phyloP scores from a whole-genome alignment of 2,329 filamentous ascomycete genomes.

The Exophiala sp. region DNA sequence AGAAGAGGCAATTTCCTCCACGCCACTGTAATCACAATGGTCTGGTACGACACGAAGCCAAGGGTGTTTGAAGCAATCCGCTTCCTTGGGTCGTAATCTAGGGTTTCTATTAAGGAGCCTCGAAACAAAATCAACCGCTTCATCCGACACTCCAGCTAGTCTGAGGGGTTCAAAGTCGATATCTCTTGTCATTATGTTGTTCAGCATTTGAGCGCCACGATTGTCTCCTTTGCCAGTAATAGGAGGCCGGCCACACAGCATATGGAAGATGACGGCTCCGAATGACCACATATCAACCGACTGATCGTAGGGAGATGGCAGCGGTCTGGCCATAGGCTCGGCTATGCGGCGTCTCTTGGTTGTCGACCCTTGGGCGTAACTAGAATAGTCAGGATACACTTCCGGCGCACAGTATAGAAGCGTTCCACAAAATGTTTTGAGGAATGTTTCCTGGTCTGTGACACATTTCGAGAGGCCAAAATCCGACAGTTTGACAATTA shows the following conservation, averaged over 20 bases:
- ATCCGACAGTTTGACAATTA: conserved; percentile 86
- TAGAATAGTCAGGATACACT: conserved; percentile 77
- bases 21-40: conserved; percentile 54
- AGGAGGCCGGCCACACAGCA: conserved; percentile 72
- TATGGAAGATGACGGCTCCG: conserved; percentile 82
- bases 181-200: conserved; percentile 72
- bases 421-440: conserved; percentile 95
- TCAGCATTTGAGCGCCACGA: conserved; percentile 69
- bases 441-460: conserved; percentile 80
- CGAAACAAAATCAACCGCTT: conserved; percentile 66
- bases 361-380: conserved; percentile 43
- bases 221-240: conserved; percentile 72
- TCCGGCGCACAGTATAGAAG: conserved; percentile 94
- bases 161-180: conserved; percentile 62
- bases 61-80: conserved; percentile 61
- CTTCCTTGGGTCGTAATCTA: conserved; percentile 65
- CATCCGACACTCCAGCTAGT: conserved; percentile 53
- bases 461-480: conserved; percentile 96
- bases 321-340: conserved; percentile 41
- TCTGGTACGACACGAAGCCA: conserved; percentile 62
- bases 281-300: conserved; percentile 96
- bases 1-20: conserved; percentile 45
- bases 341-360: conserved; percentile 56
- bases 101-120: conserved; percentile 80
- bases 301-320: conserved; percentile 66